Percentiles rank a stretch among this genome's conserved stretches.
These are phyloP conservation scores for Friedmanniomyces simplex DNA, from an alignment of 495 filamentous ascomycete genomes.

Conservation along the genomic window DNA sequence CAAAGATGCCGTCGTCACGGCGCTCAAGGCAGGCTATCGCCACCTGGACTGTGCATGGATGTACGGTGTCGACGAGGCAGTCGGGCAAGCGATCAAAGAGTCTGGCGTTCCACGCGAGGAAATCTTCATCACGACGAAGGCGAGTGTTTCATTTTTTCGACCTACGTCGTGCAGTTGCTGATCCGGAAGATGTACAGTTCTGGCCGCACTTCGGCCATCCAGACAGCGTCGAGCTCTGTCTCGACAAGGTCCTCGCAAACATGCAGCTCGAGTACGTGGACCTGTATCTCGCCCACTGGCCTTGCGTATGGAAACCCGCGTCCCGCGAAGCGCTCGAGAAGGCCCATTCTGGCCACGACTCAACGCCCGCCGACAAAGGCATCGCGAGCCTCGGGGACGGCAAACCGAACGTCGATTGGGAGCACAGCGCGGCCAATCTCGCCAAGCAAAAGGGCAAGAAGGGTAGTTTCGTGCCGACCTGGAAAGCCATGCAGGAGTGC, in stretches of 20 bases:
- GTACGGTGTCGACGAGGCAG: conserved; percentile 49
- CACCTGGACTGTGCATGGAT: conserved; percentile 53
- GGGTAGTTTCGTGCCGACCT: conserved; percentile 27
- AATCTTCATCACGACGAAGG: conserved; percentile 24
- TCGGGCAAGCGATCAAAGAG: conserved; percentile 43
- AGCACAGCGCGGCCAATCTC: conserved; percentile 5
- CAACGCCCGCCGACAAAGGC: background rate
- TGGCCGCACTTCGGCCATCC: conserved; percentile 26
- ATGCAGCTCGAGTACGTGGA: conserved; percentile 57
- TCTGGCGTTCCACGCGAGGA: conserved; percentile 15
- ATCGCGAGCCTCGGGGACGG: background rate
- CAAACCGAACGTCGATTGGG: conserved; percentile 16
- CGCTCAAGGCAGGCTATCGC: conserved; percentile 53
- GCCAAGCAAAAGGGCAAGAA: conserved; percentile 2
- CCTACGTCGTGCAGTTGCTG: conserved; percentile 5
- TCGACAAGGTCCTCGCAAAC: conserved; percentile 44
- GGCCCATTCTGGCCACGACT: background rate
- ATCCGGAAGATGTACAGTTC: background rate
- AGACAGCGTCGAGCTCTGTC: conserved; percentile 36
- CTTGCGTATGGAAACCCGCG: conserved; percentile 24
- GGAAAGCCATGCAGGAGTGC: conserved; percentile 46
- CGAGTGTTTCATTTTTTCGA: conserved; percentile 30
- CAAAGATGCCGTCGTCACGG: conserved; percentile 40
- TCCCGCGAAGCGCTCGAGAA: conserved; percentile 8
- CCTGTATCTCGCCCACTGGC: conserved; percentile 63